These are phyloP conservation scores for Ogataea polymorpha DNA, from an alignment of 805 yeast genomes.

Conservation along the genomic window DNA sequence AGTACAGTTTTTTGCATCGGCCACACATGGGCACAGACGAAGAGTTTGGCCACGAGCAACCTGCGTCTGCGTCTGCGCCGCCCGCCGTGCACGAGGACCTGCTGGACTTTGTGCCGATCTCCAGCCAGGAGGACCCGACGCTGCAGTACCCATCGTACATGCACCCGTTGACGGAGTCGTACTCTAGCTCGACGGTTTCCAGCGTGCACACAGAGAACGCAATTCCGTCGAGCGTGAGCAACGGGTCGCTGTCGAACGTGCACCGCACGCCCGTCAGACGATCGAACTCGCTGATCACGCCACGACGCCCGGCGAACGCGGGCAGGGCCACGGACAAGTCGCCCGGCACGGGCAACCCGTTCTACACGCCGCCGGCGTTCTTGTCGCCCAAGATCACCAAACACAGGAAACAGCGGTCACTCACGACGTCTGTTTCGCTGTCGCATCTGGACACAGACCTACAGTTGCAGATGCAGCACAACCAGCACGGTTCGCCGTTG, in stretches of 20 bases:
- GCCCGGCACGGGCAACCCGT: slow-evolving; percentile 43
- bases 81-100: slow-evolving; percentile 16
- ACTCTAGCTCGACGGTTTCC: slow-evolving; percentile 33
- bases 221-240: slow-evolving; percentile 18
- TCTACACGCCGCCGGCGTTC: slow-evolving; percentile 45
- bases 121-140: slow-evolving; percentile 25
- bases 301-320: slow-evolving; percentile 18
- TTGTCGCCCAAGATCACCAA: slow-evolving; percentile 40
- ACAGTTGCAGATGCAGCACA: slow-evolving; percentile 23
- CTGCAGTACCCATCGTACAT: slow-evolving; percentile 26
- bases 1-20: slow-evolving; percentile 14
- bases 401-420: slow-evolving; percentile 32
- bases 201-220: slow-evolving; percentile 23
- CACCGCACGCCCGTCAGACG: slow-evolving; percentile 23
- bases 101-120: slow-evolving; percentile 30
- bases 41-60: slow-evolving; percentile 5
- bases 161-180: slow-evolving; percentile 29
- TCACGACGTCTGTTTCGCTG: slow-evolving; percentile 30
- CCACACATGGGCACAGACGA: slow-evolving; percentile 4
- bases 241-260: slow-evolving; percentile 19
- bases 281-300: slow-evolving; percentile 21
- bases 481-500: slow-evolving; percentile 24
- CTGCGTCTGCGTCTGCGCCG: slow-evolving; percentile 4
- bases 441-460: slow-evolving; percentile 33
- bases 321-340: slow-evolving; percentile 29